Evolutionary conservation across 768 basidiomycete species (phyloP).

Genomic region (Kwoniella pini): DNA sequence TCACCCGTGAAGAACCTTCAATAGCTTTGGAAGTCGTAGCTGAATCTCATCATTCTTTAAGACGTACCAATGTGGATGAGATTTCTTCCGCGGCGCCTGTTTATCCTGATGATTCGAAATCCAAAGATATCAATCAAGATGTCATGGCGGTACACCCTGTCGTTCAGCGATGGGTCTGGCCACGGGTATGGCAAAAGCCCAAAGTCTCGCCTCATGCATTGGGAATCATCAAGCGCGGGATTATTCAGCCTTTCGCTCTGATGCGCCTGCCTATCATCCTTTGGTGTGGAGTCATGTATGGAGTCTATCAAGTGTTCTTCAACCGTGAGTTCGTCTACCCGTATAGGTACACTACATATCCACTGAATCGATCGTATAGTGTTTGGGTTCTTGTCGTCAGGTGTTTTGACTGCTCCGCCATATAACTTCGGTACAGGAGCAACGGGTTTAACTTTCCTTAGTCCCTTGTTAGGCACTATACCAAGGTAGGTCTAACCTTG

Average conservation of each 20-base stretch:
- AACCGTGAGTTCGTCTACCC: slow-evolving; percentile 9
- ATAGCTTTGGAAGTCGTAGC: neutral
- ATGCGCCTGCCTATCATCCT: slow-evolving; percentile 6
- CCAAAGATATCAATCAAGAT: neutral
- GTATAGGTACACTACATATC: neutral
- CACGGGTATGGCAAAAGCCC: neutral
- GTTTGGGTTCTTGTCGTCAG: slow-evolving; percentile 9
- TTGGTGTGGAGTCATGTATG: slow-evolving; percentile 16
- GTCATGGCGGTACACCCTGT: neutral
- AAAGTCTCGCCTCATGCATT: slow-evolving; percentile 2
- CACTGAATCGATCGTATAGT: neutral
- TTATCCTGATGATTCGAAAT: neutral
- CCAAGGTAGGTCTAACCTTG: neutral
- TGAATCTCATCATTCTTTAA: neutral
- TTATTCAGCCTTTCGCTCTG: slow-evolving; percentile 12
- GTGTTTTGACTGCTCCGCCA: slow-evolving; percentile 7
- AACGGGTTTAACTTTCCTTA: slow-evolving; percentile 13
- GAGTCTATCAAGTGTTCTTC: slow-evolving; percentile 18
- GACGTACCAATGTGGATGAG: neutral
- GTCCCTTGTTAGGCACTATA: slow-evolving; percentile 6
- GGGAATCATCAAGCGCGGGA: slow-evolving; percentile 11
- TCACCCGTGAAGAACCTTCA: neutral
- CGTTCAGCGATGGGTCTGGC: neutral
- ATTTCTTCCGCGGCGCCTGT: neutral
- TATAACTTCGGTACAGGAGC: slow-evolving; percentile 14